Base-by-base conservation (phyloP, 2,329 filamentous ascomycete species). In the Teratosphaeriaceae sp. region DNA sequence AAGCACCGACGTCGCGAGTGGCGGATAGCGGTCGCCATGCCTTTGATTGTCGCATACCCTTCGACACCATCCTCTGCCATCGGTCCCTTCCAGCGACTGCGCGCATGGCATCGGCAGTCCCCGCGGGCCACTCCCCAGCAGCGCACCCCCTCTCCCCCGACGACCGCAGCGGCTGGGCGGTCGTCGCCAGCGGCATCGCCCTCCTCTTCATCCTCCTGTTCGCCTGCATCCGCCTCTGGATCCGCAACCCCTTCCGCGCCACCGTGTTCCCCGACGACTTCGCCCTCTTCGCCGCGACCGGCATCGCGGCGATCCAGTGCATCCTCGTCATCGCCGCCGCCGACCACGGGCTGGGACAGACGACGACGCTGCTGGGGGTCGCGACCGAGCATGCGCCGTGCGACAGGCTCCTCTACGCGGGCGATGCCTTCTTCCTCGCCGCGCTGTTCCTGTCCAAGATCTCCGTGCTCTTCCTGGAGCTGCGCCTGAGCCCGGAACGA, bases 401-500 rank as follows among this genome's bases (percentile, higher is more conserved):
- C 9, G 22, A 26, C 16, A 38, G n/a, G 21, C 4, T 38, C 20
- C 4, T 38, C 4, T 38, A 38, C 24, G 35, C 35, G 3, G 24
- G 35, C 35, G 35, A 74, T 45, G 53, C 71, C n/a, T 57, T 74
- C 42, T 68, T 65, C 40, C 49, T 73, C 31, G 30, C 68, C 23
- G 55, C 60, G 1, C 48, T 72, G 16, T 70, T 66, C 47, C 56
- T 71, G 13, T 67, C 68, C 3, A 73, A 73, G 49, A 60, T 59
- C 42, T 65, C 65, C 7, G 61, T 71, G 27, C 59, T 65, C 5
- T 60, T 67, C 13, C 64, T 74, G 9, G 66, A 70, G 41, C 55
- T 69, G 16, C 68, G 70, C 4, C 57, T 74, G 13, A 69, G 69
- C 2, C 68, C 68, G 5, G 62, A 68, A 21, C 64, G 62, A 39